phyloP scores from a whole-genome alignment of 768 basidiomycete species.

The Lactarius deliciosus region DNA sequence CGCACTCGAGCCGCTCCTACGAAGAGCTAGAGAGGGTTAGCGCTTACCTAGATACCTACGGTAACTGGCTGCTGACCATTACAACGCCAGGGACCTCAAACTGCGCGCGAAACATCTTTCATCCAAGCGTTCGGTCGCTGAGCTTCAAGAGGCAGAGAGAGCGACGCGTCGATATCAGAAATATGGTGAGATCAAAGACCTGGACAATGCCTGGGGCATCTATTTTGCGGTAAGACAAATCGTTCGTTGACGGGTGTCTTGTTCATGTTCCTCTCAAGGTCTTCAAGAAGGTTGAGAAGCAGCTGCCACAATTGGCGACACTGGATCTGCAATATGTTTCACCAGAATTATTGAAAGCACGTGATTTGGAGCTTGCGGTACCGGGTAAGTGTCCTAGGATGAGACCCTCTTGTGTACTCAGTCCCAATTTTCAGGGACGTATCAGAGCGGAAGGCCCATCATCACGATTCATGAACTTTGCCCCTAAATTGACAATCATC shows the following conservation, averaged over 20 bases:
- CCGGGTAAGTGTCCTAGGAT: conserved; percentile 58
- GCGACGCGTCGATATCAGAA: conserved; percentile 83
- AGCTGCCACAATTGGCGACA: conserved; percentile 81
- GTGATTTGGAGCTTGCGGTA: conserved; percentile 91
- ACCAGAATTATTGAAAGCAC: conserved; percentile 82
- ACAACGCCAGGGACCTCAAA: conserved; percentile 75
- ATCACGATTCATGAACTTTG: conserved; percentile 85
- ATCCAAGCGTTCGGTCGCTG: conserved; percentile 90
- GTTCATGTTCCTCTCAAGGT: conserved; percentile 49
- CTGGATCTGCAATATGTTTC: conserved; percentile 98
- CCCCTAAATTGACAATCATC: conserved; percentile 88
- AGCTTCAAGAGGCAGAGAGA: conserved; percentile 87
- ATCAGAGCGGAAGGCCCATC: conserved; percentile 82
- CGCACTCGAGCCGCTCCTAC: conserved; percentile 86
- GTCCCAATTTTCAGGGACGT: conserved; percentile 61
- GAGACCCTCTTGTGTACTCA: background rate
- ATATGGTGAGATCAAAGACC: conserved; percentile 82
- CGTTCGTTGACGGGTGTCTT: background rate
- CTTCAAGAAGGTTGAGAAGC: conserved; percentile 95
- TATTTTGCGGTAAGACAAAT: conserved; percentile 81
- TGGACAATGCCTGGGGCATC: conserved; percentile 99
- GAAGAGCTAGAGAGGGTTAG: conserved; percentile 84
- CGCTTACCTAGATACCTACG: conserved; percentile 9
- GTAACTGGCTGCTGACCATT: conserved; percentile 9
- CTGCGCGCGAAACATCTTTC: conserved; percentile 93